Conservation (phyloP, 1,284 basidiomycete genomes). For the Agaricales sp. region DNA sequence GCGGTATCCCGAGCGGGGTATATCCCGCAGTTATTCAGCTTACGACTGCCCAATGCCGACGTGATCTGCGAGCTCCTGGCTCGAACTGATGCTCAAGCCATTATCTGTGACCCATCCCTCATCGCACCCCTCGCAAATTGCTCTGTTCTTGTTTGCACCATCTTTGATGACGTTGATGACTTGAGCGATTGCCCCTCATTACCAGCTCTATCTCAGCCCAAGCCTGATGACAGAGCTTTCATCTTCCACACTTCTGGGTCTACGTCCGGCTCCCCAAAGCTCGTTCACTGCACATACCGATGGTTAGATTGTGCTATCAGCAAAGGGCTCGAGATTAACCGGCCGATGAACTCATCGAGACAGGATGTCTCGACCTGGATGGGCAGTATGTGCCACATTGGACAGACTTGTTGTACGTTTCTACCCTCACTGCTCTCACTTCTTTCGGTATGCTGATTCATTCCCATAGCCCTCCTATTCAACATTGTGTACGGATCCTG, state of each 20-base stretch:
- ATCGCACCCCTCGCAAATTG: conserved; percentile 23
- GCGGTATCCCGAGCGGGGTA: conserved; percentile 62
- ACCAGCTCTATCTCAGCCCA: conserved; percentile 29
- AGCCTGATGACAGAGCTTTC: conserved; percentile 39
- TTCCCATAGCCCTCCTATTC: conserved; percentile 50
- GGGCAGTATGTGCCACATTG: conserved; percentile 67
- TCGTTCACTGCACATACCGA: conserved; percentile 52
- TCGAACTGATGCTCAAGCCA: conserved; percentile 44
- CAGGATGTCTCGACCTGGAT: conserved; percentile 63
- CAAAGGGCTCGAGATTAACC: conserved; percentile 44
- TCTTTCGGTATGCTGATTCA: conserved; percentile 11
- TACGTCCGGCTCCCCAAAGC: conserved; percentile 64
- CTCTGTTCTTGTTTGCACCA: conserved; percentile 37
- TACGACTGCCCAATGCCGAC: conserved; percentile 56
- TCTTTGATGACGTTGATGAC: conserved; percentile 26
- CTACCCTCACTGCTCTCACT: conserved; percentile 9
- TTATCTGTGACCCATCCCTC: conserved; percentile 49
- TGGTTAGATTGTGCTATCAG: conserved; percentile 47
- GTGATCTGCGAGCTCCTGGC: conserved; percentile 55
- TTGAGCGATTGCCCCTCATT: conserved; percentile 27
- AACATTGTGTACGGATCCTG: conserved; percentile 60
- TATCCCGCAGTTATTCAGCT: conserved; percentile 61
- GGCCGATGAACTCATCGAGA: conserved; percentile 33
- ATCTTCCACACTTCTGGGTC: conserved; percentile 69
- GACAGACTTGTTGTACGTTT: conserved; percentile 51